Conservation (phyloP, 352 stramenopile species). For the Phytophthora pisi region DNA sequence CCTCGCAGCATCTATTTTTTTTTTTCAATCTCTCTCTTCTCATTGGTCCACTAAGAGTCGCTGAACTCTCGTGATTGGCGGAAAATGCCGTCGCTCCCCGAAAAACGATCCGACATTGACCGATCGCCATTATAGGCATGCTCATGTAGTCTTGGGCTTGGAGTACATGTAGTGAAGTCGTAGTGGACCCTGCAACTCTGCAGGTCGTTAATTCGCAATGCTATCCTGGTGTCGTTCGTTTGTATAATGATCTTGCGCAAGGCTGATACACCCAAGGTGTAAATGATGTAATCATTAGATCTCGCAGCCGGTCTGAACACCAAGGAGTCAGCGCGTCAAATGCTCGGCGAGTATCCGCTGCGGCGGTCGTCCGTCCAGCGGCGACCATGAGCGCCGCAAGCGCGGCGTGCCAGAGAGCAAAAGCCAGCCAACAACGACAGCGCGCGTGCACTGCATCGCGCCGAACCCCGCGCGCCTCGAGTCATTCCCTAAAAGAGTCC, state of each 20-base stretch:
- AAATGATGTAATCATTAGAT: no score
- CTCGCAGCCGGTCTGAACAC: slow-evolving; percentile 29
- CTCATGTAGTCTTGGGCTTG: no score
- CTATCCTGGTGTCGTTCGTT: no score
- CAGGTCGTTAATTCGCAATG: no score
- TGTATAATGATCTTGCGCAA: no score
- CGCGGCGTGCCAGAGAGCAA: no score
- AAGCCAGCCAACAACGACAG: no score
- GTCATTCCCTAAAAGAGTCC: slow-evolving; percentile 37
- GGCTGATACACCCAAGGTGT: no score
- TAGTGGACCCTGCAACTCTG: no score
- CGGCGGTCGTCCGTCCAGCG: slow-evolving; percentile 19
- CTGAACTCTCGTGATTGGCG: neutral
- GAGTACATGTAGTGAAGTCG: no score
- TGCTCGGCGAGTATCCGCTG: slow-evolving; percentile 15
- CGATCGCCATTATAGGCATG: no score
- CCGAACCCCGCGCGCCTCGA: slow-evolving; percentile 1
- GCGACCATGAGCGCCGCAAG: neutral
- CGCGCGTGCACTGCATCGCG: neutral
- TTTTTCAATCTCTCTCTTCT: neutral
- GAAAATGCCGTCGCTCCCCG: slow-evolving; percentile 5
- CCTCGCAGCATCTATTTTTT: slow-evolving; percentile 16
- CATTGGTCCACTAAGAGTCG: neutral
- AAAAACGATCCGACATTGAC: slow-evolving; percentile 19
- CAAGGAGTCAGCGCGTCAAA: slow-evolving; percentile 22